Base-by-base conservation (phyloP, 805 yeast genomes). In the Wickerhamomyces hampshirensis region DNA sequence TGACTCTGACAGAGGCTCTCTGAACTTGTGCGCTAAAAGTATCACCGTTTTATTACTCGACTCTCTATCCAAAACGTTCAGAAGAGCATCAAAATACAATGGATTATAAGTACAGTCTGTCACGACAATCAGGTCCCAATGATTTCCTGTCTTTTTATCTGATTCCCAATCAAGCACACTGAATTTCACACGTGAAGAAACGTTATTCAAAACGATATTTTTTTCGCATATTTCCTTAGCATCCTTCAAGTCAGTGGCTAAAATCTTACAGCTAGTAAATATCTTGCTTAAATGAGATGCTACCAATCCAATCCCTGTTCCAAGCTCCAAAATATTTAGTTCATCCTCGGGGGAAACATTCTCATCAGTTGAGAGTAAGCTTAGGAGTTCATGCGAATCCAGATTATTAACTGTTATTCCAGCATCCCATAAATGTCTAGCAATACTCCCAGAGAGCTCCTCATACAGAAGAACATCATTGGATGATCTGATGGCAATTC, bases 61-160 rank as follows among this genome's bases (percentile, higher is more conserved):
- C 18, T 53, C 57, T 23, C 48, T 37, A 13, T 37, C 34, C 16
- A 67, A 39, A 4, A 59, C 64, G 4, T 43, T 48, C 13, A 65
- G 42, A 30, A 67, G 39, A 1, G 57, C 47, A 27, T 59, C 64
- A 38, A 63, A 66, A 43, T 64, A 63, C 18, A 56, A 46, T 2
- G 68, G 62, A 38, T 67, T 67, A 38, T 67, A 67, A 0, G 69
- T 65, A 33, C 72, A 67, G 41, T 67, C 72, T 4, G 71, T 62
- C 2, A 54, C 52, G 2, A 68, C 41, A 8, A 67, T 59, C 14
- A 67, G 28, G 39, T 72, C 53, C 63, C 73, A 37, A 38, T 40
- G 16, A 30, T 58, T 27, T n/a, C 16, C 23, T 4, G 43, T 24
- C 15, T 37, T 37, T 7, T 33, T 39, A 4, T 47, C 40, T 4